These are phyloP conservation scores for Fusarium irregulare DNA, from an alignment of 2,329 filamentous ascomycete species.

Conservation along the genomic window DNA sequence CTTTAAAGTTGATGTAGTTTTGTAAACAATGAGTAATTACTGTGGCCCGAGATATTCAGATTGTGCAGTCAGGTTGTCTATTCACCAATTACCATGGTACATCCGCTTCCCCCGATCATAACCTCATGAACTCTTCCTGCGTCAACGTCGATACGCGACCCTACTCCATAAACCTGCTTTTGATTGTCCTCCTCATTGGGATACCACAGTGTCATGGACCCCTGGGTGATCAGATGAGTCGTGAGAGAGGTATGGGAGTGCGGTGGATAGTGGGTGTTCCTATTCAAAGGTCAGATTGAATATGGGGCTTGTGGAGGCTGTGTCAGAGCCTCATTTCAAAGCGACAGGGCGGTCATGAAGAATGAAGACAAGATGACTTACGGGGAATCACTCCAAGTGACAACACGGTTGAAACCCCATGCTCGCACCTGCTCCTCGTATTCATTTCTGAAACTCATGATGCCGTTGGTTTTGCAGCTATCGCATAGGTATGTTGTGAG, in stretches of 20 bases:
- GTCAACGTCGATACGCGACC: constrained; percentile 74
- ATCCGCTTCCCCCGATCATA: constrained; percentile 73
- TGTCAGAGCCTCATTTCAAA: not conserved
- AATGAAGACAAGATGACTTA: constrained; percentile 56
- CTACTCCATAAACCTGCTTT: constrained; percentile 69
- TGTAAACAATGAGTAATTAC: not conserved
- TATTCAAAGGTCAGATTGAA: constrained; percentile 48
- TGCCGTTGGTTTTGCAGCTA: not conserved
- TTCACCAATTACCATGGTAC: constrained; percentile 75
- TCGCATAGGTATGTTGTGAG: not conserved
- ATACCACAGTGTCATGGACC: constrained; percentile 74
- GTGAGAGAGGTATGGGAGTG: constrained; percentile 73
- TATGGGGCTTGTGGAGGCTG: constrained; percentile 8
- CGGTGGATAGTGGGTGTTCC: constrained; percentile 75
- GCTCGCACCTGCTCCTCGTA: constrained; percentile 70
- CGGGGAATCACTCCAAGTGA: constrained; percentile 78
- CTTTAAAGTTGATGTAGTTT: not conserved
- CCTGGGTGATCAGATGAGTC: constrained; percentile 75
- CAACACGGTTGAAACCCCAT: constrained; percentile 77
- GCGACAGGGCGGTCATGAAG: not conserved
- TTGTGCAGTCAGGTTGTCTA: constrained; percentile 40
- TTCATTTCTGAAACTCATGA: constrained; percentile 46
- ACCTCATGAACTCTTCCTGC: constrained; percentile 74
- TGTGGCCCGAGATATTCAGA: not conserved
- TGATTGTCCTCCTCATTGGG: constrained; percentile 66